phyloP scores from a whole-genome alignment of 495 filamentous ascomycete genomes.

The Hypoxylon fuscum region DNA sequence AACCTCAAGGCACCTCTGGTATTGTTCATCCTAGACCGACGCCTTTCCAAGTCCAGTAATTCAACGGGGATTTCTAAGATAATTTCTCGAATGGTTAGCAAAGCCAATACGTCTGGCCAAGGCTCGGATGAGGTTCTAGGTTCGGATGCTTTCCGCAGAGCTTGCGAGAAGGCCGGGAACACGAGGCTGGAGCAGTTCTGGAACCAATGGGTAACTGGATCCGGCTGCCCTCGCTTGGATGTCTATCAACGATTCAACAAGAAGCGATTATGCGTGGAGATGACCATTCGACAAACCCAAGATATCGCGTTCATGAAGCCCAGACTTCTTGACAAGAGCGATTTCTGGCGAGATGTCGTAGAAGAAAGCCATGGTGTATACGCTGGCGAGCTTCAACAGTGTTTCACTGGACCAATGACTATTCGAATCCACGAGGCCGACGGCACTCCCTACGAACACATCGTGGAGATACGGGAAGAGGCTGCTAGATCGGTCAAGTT shows the following conservation, averaged over 20 bases:
- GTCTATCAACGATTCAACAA: slow-evolving; percentile 94
- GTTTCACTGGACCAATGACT: slow-evolving; percentile 96
- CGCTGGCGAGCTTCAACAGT: slow-evolving; percentile 72
- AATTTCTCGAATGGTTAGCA: slow-evolving; percentile 80
- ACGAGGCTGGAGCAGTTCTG: slow-evolving; percentile 87
- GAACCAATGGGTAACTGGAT: slow-evolving; percentile 88
- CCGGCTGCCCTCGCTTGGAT: slow-evolving; percentile 86
- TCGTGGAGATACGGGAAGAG: slow-evolving; percentile 90
- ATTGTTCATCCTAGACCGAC: slow-evolving; percentile 90
- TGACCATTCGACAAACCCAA: slow-evolving; percentile 87
- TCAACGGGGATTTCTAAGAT: slow-evolving; percentile 85
- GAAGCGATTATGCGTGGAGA: slow-evolving; percentile 94
- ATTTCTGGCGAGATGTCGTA: slow-evolving; percentile 83
- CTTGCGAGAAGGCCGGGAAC: slow-evolving; percentile 87
- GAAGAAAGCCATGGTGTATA: slow-evolving; percentile 78
- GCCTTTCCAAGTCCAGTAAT: slow-evolving; percentile 85
- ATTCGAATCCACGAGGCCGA: slow-evolving; percentile 98
- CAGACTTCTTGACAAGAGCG: slow-evolving; percentile 64
- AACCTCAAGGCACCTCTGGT: slow-evolving; percentile 90
- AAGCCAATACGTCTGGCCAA: slow-evolving; percentile 77
- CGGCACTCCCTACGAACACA: slow-evolving; percentile 98
- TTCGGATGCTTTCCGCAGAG: slow-evolving; percentile 75
- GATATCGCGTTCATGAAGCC: slow-evolving; percentile 40
- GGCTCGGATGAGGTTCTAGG: slow-evolving; percentile 76
- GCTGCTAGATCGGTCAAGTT: slow-evolving; percentile 69